Evolutionary conservation across 1,139 yeast species (phyloP).

Genomic region (Lodderomyces theae): DNA sequence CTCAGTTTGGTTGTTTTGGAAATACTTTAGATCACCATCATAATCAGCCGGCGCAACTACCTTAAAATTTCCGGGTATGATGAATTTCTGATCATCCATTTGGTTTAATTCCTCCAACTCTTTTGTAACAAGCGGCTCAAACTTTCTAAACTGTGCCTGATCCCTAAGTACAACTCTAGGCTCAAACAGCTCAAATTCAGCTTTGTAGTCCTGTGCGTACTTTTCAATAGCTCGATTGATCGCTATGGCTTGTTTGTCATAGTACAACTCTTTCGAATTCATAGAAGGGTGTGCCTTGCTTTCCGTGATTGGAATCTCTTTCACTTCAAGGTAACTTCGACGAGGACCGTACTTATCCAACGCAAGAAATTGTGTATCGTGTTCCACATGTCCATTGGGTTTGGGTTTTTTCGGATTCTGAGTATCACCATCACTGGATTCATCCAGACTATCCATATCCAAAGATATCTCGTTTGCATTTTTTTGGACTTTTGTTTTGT

Average conservation of each 20-base stretch:
- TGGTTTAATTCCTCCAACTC: slow-evolving; percentile 19
- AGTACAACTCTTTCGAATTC: slow-evolving; percentile 22
- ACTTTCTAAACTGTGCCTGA: slow-evolving; percentile 16
- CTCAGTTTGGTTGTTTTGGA: slow-evolving; percentile 38
- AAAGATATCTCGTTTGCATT: slow-evolving; percentile 25
- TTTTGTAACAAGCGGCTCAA: slow-evolving; percentile 21
- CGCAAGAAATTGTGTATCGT: slow-evolving; percentile 65
- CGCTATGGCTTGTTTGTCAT: slow-evolving; percentile 48
- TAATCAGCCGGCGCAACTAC: slow-evolving; percentile 28
- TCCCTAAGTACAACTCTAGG: slow-evolving; percentile 9
- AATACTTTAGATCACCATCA: slow-evolving; percentile 23
- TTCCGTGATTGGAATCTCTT: slow-evolving; percentile 26
- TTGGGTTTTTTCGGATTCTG: slow-evolving; percentile 3
- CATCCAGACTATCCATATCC: slow-evolving; percentile 30
- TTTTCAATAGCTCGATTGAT: slow-evolving; percentile 46
- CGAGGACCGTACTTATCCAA: slow-evolving; percentile 78
- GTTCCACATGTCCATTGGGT: slow-evolving; percentile 2
- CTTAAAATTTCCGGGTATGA: slow-evolving; percentile 27
- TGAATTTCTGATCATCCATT: slow-evolving; percentile 15
- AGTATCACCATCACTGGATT: slow-evolving; percentile 8
- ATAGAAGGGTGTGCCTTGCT: slow-evolving; percentile 22
- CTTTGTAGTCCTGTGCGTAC: neutral
- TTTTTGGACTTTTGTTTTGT: neutral
- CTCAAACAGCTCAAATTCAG: slow-evolving; percentile 8
- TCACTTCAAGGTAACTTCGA: slow-evolving; percentile 50